Evolutionary conservation across 1,284 basidiomycete species (phyloP).

Genomic region (Ustilago sp.): DNA sequence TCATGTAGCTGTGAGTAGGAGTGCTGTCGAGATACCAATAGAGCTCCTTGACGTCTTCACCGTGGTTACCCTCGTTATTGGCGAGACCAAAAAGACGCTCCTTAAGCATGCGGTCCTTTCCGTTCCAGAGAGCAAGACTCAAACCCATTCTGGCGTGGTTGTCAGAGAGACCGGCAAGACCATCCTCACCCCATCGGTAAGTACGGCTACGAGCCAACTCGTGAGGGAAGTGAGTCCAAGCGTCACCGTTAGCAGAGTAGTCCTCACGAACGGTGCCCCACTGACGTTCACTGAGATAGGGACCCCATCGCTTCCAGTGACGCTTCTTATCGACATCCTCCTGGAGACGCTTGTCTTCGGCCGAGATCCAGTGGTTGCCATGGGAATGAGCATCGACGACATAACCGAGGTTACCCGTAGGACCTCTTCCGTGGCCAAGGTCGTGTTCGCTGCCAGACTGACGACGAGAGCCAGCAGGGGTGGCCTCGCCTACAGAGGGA

Average conservation of each 20-base stretch:
- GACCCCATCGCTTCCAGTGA: constrained; percentile 99
- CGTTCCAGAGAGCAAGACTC: constrained; percentile 93
- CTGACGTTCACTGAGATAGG: constrained; percentile 94
- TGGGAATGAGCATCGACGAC: constrained; percentile 42
- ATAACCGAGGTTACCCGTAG: constrained; percentile 43
- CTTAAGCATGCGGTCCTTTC: constrained; percentile 91
- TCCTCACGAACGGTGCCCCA: constrained; percentile 99
- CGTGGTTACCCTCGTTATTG: constrained; percentile 95
- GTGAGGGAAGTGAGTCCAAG: constrained; percentile 97
- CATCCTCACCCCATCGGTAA: constrained; percentile 98
- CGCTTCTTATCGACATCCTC: constrained; percentile 77
- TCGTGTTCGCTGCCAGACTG: constrained; percentile 45
- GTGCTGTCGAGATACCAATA: constrained; percentile 99
- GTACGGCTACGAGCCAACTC: constrained; percentile 92
- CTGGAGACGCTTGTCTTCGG: constrained; percentile 71
- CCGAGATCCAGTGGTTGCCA: constrained; percentile 51
- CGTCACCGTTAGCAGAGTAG: constrained; percentile 94
- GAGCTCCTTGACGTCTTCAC: constrained; percentile 97
- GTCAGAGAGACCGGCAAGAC: constrained; percentile 94
- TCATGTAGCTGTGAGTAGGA: constrained; percentile 99
- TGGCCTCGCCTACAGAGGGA: constrained; percentile 31
- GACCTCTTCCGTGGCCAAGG: constrained; percentile 49
- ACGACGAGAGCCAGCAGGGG: constrained; percentile 39
- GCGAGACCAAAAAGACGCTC: constrained; percentile 94
- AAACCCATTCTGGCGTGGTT: constrained; percentile 95